These are phyloP conservation scores for Amylocystis lapponica DNA, from an alignment of 768 basidiomycete species.

Conservation along the genomic window DNA sequence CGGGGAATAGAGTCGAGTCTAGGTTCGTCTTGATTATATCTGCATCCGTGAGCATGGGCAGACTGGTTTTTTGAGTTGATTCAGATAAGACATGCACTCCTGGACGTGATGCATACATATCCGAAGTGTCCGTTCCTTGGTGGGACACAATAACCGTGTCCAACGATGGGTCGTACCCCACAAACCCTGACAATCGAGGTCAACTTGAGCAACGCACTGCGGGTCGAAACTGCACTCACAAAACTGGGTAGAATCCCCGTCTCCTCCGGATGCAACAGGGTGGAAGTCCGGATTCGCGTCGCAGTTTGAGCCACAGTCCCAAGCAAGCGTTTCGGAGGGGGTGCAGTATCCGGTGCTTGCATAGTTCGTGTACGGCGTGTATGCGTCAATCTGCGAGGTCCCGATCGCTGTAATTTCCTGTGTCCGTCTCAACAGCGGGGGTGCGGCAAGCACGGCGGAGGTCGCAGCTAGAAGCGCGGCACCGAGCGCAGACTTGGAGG, in stretches of 20 bases:
- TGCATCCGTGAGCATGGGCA: slow-evolving; percentile 37
- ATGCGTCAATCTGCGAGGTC: slow-evolving; percentile 17
- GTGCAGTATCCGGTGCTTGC: slow-evolving; percentile 27
- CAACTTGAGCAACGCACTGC: neutral
- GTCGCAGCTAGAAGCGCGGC: slow-evolving; percentile 1
- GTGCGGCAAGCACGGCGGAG: slow-evolving; percentile 4
- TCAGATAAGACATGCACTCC: neutral
- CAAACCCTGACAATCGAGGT: slow-evolving; percentile 35
- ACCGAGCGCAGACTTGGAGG: too few relatives aligned
- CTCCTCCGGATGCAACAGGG: slow-evolving; percentile 44
- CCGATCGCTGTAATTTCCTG: slow-evolving; percentile 19
- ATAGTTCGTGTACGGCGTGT: slow-evolving; percentile 25
- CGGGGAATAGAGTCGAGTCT: slow-evolving; percentile 42
- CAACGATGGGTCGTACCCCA: slow-evolving; percentile 43
- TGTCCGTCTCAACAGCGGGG: slow-evolving; percentile 3
- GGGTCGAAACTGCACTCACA: slow-evolving; percentile 21
- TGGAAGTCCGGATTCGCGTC: slow-evolving; percentile 39
- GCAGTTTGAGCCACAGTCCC: slow-evolving; percentile 35
- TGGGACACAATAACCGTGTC: slow-evolving; percentile 31
- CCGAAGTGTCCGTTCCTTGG: slow-evolving; percentile 30
- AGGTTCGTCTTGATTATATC: slow-evolving; percentile 32
- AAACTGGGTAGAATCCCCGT: slow-evolving; percentile 36
- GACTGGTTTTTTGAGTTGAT: slow-evolving; percentile 14
- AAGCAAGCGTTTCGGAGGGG: slow-evolving; percentile 19
- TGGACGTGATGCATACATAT: slow-evolving; percentile 21